A percentile compares a stretch with the other conserved stretches of the same genome.
Evolutionary conservation across 2,329 filamentous ascomycete genomes (phyloP).

Genomic region (Phoma herbarum): DNA sequence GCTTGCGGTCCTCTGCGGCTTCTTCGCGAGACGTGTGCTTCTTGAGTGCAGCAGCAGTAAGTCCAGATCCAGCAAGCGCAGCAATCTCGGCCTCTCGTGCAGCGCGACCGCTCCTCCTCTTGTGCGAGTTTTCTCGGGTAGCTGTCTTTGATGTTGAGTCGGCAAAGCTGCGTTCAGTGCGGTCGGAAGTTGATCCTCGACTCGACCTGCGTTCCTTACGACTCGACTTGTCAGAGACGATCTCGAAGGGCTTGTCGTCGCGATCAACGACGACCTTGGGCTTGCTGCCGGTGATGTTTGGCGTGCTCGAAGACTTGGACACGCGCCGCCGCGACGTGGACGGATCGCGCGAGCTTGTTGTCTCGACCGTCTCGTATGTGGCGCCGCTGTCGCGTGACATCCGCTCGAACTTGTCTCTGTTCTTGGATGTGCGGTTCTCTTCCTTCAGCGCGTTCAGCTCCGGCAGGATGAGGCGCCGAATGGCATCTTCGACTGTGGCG

Average conservation of each 20-base stretch:
- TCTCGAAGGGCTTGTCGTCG: slow-evolving; percentile 65
- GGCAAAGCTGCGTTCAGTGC: slow-evolving; percentile 54
- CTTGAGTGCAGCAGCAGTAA: slow-evolving; percentile 69
- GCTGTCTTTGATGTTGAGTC: slow-evolving; percentile 35
- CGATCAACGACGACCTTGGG: slow-evolving; percentile 69
- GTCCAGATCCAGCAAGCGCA: slow-evolving; percentile 62
- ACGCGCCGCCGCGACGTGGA: slow-evolving; percentile 61
- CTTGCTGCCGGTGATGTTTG: slow-evolving; percentile 63
- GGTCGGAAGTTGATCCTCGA: slow-evolving; percentile 59
- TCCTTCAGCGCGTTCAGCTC: slow-evolving; percentile 92
- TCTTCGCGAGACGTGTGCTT: slow-evolving; percentile 70
- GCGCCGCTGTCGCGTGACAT: slow-evolving; percentile 54
- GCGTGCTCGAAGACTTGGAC: slow-evolving; percentile 69
- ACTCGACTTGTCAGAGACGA: slow-evolving; percentile 64
- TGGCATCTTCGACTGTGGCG: slow-evolving; percentile 92
- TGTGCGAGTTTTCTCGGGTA: slow-evolving; percentile 59
- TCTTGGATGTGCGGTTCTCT: slow-evolving; percentile 81
- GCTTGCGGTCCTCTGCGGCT: slow-evolving; percentile 53
- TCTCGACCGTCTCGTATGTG: slow-evolving; percentile 66
- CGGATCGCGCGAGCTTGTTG: slow-evolving; percentile 59
- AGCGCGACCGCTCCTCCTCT: slow-evolving; percentile 63
- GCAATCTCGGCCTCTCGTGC: slow-evolving; percentile 65
- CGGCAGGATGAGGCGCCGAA: slow-evolving; percentile 86
- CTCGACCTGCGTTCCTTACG: slow-evolving; percentile 64
- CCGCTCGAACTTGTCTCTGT: slow-evolving; percentile 72